Evolutionary conservation across 176 grass and related monocot species (phyloP).

Genomic region (Eleusine coracana): DNA sequence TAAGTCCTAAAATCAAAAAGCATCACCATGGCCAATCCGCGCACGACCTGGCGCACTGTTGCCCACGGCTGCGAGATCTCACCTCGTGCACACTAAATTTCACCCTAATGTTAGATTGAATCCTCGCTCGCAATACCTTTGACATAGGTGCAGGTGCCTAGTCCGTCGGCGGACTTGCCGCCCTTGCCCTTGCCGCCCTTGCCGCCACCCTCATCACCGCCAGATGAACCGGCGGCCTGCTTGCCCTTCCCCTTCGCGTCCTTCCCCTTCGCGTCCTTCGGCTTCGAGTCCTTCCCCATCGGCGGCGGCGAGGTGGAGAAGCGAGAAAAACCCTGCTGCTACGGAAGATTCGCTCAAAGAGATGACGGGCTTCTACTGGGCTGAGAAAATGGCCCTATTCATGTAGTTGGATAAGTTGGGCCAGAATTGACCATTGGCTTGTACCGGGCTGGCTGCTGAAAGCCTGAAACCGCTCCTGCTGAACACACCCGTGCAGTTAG

Average conservation of each 20-base stretch:
- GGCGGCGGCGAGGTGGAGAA: background rate
- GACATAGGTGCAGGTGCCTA: conserved; percentile 94
- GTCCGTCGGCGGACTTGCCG: conserved; percentile 76
- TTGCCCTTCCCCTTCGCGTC: conserved; percentile 81
- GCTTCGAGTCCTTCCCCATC: conserved; percentile 91
- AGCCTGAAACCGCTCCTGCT: too few relatives aligned
- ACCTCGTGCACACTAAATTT: background rate
- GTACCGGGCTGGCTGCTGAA: too few relatives aligned
- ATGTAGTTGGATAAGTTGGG: background rate
- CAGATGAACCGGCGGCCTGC: conserved; percentile 60
- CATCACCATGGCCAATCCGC: background rate
- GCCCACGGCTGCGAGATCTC: background rate
- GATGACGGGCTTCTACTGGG: background rate
- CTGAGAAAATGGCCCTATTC: background rate
- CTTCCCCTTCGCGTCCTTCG: conserved; percentile 76
- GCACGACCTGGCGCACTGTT: background rate
- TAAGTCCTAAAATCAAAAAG: background rate
- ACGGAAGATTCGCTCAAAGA: conserved; percentile 5
- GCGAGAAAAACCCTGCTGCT: conserved; percentile 34
- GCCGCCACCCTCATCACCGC: conserved; percentile 46
- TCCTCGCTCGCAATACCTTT: conserved; percentile 55
- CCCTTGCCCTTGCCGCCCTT: conserved; percentile 85
- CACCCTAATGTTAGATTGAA: background rate
- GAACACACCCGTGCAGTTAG: too few relatives aligned
- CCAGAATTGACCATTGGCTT: background rate